Percentiles rank a stretch among this genome's conserved stretches.
Conservation (phyloP, 1,284 basidiomycete genomes). For the Veloporphyrellus conicus region DNA sequence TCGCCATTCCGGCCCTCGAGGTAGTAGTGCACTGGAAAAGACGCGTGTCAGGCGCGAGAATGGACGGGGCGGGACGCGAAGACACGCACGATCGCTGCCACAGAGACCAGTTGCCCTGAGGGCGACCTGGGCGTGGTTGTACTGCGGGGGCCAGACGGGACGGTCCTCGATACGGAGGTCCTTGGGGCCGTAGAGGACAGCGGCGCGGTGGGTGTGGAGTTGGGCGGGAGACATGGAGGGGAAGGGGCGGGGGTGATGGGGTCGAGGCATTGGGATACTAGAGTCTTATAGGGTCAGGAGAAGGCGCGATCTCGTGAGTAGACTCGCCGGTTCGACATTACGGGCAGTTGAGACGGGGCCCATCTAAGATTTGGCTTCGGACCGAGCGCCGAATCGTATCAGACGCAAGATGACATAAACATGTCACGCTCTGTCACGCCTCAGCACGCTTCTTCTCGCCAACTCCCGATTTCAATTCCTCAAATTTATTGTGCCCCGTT, state of each 20-base stretch:
- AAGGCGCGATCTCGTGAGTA: constrained; percentile 32
- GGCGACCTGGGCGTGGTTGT: constrained; percentile 68
- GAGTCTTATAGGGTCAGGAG: constrained; percentile 35
- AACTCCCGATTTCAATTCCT: constrained; percentile 25
- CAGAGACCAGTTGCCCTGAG: constrained; percentile 86
- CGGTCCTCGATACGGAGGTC: constrained; percentile 72
- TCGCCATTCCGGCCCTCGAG: constrained; percentile 85
- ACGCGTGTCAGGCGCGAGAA: constrained; percentile 10
- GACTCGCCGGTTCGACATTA: constrained; percentile 26
- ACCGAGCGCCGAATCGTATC: constrained; percentile 24
- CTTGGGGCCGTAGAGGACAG: constrained; percentile 66
- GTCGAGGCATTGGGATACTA: constrained; percentile 24
- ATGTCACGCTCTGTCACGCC: constrained; percentile 25
- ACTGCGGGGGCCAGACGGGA: constrained; percentile 60
- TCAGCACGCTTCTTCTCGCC: constrained; percentile 20
- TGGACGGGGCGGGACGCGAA: constrained; percentile 4
- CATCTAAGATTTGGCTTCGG: constrained; percentile 22
- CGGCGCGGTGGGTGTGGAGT: constrained; percentile 54
- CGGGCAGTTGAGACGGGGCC: constrained; percentile 21
- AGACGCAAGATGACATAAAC: constrained; percentile 29
- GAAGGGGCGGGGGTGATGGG: constrained; percentile 19
- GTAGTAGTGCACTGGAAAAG: constrained; percentile 78
- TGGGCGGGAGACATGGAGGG: constrained; percentile 54
- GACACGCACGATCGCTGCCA: constrained; percentile 77
- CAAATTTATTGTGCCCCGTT: constrained; percentile 27